Evolutionary conservation across 2,329 filamentous ascomycete genomes (phyloP).

Genomic region (Ophiostoma pallidulum): DNA sequence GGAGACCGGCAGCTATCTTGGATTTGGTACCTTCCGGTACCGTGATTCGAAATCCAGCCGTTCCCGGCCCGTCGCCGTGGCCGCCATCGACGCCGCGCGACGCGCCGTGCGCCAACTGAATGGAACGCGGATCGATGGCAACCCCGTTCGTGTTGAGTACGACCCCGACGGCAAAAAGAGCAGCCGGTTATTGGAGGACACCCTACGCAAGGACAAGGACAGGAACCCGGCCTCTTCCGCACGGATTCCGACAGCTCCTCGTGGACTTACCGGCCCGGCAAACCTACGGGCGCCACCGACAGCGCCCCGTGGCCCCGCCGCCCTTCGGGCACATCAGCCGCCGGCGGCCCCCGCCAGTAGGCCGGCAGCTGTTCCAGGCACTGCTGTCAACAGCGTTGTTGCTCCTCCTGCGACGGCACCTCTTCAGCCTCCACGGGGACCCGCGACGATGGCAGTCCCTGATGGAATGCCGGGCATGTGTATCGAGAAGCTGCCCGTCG

Average conservation of each 20-base stretch:
- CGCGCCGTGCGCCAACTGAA: slow-evolving; percentile 69
- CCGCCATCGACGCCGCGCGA: slow-evolving; percentile 72
- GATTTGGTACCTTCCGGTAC: slow-evolving; percentile 86
- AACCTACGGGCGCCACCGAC: slow-evolving; percentile 63
- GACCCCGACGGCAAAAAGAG: slow-evolving; percentile 84
- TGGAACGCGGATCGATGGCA: slow-evolving; percentile 68
- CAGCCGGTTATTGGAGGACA: slow-evolving; percentile 64
- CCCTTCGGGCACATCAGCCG: slow-evolving; percentile 27
- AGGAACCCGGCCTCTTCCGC: slow-evolving; percentile 27
- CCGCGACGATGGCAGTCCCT: slow-evolving; percentile 34
- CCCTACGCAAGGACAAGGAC: slow-evolving; percentile 59
- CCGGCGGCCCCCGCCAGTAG: not conserved
- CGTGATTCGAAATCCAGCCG: slow-evolving; percentile 56
- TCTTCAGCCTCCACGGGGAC: slow-evolving; percentile 2
- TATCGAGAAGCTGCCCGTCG: slow-evolving; percentile 57
- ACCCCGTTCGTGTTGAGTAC: slow-evolving; percentile 71
- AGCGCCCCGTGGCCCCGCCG: slow-evolving; percentile 77
- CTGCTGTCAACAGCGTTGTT: slow-evolving; percentile 17
- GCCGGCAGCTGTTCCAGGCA: not conserved
- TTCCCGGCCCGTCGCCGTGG: slow-evolving; percentile 43
- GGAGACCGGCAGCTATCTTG: slow-evolving; percentile 85
- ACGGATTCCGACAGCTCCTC: slow-evolving; percentile 23
- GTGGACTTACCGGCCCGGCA: slow-evolving; percentile 31
- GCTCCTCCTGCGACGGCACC: slow-evolving; percentile 26
- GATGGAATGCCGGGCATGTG: slow-evolving; percentile 35